phyloP scores from a whole-genome alignment of 495 filamentous ascomycete species.

The Xylaria scruposa region DNA sequence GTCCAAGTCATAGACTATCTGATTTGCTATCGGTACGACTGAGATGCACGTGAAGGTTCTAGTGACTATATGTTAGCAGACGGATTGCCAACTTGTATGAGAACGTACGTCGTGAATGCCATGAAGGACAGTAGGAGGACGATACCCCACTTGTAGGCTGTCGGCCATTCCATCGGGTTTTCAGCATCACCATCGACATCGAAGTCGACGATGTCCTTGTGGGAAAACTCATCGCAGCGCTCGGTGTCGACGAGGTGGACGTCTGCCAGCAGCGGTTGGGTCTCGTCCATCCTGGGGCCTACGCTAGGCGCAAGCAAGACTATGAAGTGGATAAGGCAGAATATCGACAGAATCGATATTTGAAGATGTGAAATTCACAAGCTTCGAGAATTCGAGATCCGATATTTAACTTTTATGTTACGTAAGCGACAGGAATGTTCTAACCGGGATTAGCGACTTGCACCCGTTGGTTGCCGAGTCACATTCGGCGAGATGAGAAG shows the following conservation, averaged over 20 bases:
- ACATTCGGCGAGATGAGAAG: too few species aligned
- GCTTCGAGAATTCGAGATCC: neutral
- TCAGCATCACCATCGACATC: slow-evolving; percentile 56
- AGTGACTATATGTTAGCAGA: slow-evolving; percentile 29
- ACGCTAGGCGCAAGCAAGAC: neutral
- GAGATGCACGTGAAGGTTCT: slow-evolving; percentile 64
- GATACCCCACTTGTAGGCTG: slow-evolving; percentile 56
- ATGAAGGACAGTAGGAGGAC: slow-evolving; percentile 55
- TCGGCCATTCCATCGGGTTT: slow-evolving; percentile 61
- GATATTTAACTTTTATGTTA: slow-evolving; percentile 1
- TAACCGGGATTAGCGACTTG: neutral
- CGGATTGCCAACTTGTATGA: neutral
- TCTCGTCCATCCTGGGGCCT: slow-evolving; percentile 43
- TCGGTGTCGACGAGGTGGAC: slow-evolving; percentile 33
- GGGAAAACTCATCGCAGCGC: slow-evolving; percentile 15
- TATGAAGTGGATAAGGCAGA: neutral
- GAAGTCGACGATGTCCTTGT: slow-evolving; percentile 50
- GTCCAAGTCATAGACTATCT: slow-evolving; percentile 57
- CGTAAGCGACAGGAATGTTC: neutral
- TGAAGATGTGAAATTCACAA: too few species aligned
- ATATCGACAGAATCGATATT: neutral
- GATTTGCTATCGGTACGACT: slow-evolving; percentile 58
- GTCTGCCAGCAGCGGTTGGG: slow-evolving; percentile 41
- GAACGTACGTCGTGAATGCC: slow-evolving; percentile 61
- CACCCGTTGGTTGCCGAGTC: neutral